Evolutionary conservation across 2,329 filamentous ascomycete species (phyloP).

Genomic region (Penicillium thymicola): DNA sequence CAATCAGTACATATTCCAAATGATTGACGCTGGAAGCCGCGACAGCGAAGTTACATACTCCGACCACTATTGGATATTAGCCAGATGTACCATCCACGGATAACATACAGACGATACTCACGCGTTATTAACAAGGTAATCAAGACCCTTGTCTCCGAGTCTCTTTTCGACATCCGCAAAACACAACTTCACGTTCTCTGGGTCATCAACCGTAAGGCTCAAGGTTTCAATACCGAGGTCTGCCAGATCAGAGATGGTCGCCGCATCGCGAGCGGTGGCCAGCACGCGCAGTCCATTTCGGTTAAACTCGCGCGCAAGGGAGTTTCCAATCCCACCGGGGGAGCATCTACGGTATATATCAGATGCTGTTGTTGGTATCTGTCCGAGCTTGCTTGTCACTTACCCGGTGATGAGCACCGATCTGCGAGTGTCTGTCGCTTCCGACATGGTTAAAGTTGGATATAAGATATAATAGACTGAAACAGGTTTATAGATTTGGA

Average conservation of each 20-base stretch:
- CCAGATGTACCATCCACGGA: neutral
- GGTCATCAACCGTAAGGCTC: slow-evolving; percentile 52
- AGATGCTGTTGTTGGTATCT: slow-evolving; percentile 6
- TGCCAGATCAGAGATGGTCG: slow-evolving; percentile 49
- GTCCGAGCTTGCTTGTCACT: slow-evolving; percentile 9
- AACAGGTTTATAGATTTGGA: too few relatives aligned
- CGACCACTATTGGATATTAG: slow-evolving; percentile 22
- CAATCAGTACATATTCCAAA: neutral
- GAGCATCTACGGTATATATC: slow-evolving; percentile 25
- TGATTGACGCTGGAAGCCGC: neutral
- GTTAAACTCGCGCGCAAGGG: slow-evolving; percentile 57
- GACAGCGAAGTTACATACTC: slow-evolving; percentile 24
- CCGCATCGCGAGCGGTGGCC: slow-evolving; percentile 54
- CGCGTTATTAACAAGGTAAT: slow-evolving; percentile 60
- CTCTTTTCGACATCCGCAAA: slow-evolving; percentile 46
- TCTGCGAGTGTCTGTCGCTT: slow-evolving; percentile 31
- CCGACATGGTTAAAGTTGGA: slow-evolving; percentile 18
- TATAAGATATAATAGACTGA: neutral
- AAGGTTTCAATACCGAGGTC: slow-evolving; percentile 54
- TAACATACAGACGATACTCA: slow-evolving; percentile 20
- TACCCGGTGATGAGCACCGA: slow-evolving; percentile 45
- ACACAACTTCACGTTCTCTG: slow-evolving; percentile 49
- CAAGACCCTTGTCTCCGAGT: slow-evolving; percentile 49
- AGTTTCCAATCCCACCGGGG: slow-evolving; percentile 58
- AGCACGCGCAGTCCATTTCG: slow-evolving; percentile 54